Evolutionary conservation across 1,139 yeast species (phyloP), one percentile per base, ranked within the genome.

Genomic region (Pichia sp.): DNA sequence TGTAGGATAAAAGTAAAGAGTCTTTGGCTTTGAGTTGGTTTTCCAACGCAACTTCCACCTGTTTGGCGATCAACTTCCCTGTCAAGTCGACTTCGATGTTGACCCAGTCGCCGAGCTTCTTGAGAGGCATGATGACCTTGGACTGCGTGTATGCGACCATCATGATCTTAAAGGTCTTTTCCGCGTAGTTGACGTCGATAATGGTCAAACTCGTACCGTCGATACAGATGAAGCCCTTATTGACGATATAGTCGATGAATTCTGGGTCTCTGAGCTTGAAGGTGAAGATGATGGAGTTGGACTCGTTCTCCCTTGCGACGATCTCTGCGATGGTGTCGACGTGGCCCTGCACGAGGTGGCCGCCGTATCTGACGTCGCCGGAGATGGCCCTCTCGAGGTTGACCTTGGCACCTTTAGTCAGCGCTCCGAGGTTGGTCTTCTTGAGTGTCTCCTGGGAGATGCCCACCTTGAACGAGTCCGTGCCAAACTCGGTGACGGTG

Each of bases 281-380:
- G 2, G 89, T 85, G 62, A 81, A 85, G 3, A 83, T 73, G 33
- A 90, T 71, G 2, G 98, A 85, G 66, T 90, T 87, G 3, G 86
- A 94, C 60, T 91, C 98, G 0, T 77, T 68, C 8, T 55, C 67
- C 31, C 69, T 73, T 2, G 67, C 65, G 1, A 76, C 75, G 34
- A 94, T 85, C 30, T 68, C 67, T 4, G 96, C 97, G 28, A 84
- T 75, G 0, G 97, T 88, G 63, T 93, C 99, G 31, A 94, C 91
- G 69, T 93, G 99, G 14, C 99, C 99, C 60, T 93, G 99, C 2
- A 93, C 99, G 53, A 91, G 81, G 67, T 93, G 99, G 1, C 99
- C 99, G 24, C 99, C 99, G 61, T 91, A 80, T 53, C 99, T 74
- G 12, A 84, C 90, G 45, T 87, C 90, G 4, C 75, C 87, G 57